Base-by-base conservation (phyloP, 169 alveolate genomes). In the Cryptosporidium baileyi region DNA sequence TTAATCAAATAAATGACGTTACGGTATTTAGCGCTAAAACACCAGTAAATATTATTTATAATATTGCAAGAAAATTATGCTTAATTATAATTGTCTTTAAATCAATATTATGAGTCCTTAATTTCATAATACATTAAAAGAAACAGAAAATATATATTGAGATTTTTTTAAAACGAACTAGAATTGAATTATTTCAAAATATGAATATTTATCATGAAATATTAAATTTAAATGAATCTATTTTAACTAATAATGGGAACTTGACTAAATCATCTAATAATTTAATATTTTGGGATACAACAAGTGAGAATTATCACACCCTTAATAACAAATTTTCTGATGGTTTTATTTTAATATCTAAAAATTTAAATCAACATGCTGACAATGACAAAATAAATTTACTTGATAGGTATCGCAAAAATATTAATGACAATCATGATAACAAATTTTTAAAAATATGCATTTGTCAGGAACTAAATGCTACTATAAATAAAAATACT, bases 271-370 rank as follows among this genome's bases (percentile, higher is more conserved):
- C 47, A 36, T 22, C 22, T n/a, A 67, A 22, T 2, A 36, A 36
- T 57, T 52, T 74, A 11, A 9, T 74, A 40, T 36, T 36, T 34
- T 51, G 41, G 13, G 67, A 74, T 32, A 74, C 85, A 5, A 74
- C 61, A 41, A 38, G 49, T 74, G 60, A 54, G 26, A 74, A 74
- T 47, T 74, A 51, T 19, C 85, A 74, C 28, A 32, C 85, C 36
- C 30, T 74, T 28, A 51, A 54, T 40, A 74, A 38, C 30, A 32
- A 28, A 32, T 57, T 74, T 26, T 9, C 47, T 1, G 74, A 51
- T 34, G 85, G 85, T 3, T 74, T 54, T 19, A 30, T 74, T 19
- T 45, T 74, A 17, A 36, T 74, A 34, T 38, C 85, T 6, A 60
- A 41, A 17, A 0, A 4, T 7, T 44, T 40, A 15, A n/a, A n/a